phyloP scores from a whole-genome alignment of 176 grass and related monocot genomes.

The Coix lacrymajobi region DNA sequence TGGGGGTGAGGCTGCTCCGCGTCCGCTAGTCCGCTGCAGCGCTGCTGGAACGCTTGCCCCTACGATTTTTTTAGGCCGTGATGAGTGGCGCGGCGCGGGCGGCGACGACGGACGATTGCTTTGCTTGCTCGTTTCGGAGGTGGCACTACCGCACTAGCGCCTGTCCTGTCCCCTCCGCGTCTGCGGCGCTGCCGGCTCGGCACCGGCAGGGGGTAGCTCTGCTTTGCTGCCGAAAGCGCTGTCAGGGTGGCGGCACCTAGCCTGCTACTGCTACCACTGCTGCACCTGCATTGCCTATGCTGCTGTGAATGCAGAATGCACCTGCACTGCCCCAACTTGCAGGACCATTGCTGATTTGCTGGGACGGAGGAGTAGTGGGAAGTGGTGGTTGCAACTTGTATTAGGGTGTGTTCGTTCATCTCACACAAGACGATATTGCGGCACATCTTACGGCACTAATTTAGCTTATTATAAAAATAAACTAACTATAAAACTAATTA shows the following conservation, averaged over 20 bases:
- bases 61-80: not conserved
- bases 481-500: too few relatives aligned
- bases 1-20: not conserved
- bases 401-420: too few relatives aligned
- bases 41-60: not conserved
- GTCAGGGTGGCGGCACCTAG: not conserved
- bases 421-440: too few relatives aligned
- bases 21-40: not conserved
- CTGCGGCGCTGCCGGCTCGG: not conserved
- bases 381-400: too few relatives aligned
- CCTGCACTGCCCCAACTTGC: not conserved
- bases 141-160: not conserved
- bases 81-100: not conserved
- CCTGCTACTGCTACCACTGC: not conserved
- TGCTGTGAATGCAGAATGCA: not conserved
- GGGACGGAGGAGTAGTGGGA: too few relatives aligned
- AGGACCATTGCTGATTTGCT: not conserved
- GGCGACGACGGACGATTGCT: not conserved
- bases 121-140: not conserved
- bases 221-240: conserved; percentile 18
- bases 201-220: conserved; percentile 4
- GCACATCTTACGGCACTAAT: too few relatives aligned
- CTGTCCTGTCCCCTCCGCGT: not conserved
- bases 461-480: too few relatives aligned
- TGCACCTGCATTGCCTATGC: not conserved